Evolutionary conservation across 805 yeast genomes (phyloP).

Genomic region (Saccharomycopsis fibuligera): DNA sequence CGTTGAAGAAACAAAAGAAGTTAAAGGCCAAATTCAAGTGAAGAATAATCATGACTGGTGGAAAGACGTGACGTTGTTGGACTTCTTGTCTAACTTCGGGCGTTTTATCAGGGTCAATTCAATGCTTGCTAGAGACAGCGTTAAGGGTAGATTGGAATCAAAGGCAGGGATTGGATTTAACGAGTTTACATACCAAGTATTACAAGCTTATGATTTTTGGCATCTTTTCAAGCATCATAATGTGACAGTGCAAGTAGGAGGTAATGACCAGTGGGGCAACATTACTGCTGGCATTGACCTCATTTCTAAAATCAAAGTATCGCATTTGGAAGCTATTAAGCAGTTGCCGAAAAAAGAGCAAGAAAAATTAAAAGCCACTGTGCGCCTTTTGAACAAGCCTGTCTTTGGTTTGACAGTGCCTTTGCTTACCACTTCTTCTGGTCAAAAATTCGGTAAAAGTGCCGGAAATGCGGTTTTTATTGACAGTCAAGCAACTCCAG

Average conservation of each 20-base stretch:
- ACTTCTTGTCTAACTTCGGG: constrained; percentile 73
- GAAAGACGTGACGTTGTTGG: constrained; percentile 67
- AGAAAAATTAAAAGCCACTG: constrained; percentile 12
- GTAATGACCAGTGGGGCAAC: constrained; percentile 98
- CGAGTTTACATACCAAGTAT: constrained; percentile 86
- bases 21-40: constrained; percentile 37
- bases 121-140: constrained; percentile 86
- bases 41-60: constrained; percentile 83
- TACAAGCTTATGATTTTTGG: constrained; percentile 93
- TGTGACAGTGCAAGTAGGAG: constrained; percentile 82
- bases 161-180: constrained; percentile 83
- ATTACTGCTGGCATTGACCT: constrained; percentile 93
- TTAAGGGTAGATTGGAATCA: constrained; percentile 62
- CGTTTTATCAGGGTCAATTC: constrained; percentile 71
- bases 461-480: constrained; percentile 96
- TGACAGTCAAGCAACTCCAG: constrained; percentile 63
- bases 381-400: constrained; percentile 25
- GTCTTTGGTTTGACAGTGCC: constrained; percentile 86
- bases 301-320: constrained; percentile 50
- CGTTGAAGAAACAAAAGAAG: constrained; percentile 25
- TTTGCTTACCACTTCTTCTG: constrained; percentile 75
- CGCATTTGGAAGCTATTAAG: constrained; percentile 20
- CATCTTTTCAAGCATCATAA: constrained; percentile 55
- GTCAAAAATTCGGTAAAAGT: constrained; percentile 93
- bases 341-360: not conserved